Conservation (phyloP, 1,139 yeast genomes). For the Saccharomyces hybrid region DNA sequence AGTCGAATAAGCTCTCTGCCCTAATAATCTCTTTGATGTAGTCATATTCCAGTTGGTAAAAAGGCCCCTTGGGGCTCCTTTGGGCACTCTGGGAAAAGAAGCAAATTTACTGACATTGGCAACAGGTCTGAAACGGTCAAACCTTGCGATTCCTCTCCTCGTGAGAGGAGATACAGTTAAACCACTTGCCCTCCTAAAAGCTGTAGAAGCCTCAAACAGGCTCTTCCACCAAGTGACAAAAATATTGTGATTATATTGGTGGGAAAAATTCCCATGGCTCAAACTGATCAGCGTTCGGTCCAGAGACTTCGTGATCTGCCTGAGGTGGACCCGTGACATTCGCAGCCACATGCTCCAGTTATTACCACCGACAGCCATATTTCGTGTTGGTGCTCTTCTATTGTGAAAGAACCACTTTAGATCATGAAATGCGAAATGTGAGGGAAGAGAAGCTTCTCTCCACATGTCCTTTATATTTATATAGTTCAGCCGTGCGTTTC, state of each 20-base stretch:
- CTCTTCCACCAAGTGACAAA: not conserved
- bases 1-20: constrained; percentile 13
- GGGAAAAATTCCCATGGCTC: constrained; percentile 5
- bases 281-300: not conserved
- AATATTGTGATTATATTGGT: not conserved
- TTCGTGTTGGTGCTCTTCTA: not conserved
- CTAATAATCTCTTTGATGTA: constrained; percentile 7
- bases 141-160: not conserved
- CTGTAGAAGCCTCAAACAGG: not conserved
- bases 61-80: constrained; percentile 16
- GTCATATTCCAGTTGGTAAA: constrained; percentile 18
- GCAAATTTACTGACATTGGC: constrained; percentile 3
- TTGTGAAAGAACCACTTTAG: not conserved
- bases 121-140: constrained; percentile 1
- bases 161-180: not conserved
- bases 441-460: not conserved
- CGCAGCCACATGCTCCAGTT: constrained; percentile 1
- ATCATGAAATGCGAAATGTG: not conserved
- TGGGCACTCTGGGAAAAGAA: constrained; percentile 9
- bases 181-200: not conserved
- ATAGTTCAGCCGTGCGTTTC: not conserved
- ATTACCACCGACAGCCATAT: not conserved
- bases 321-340: not conserved
- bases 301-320: not conserved
- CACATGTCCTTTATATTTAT: not conserved